Evolutionary conservation across 2,329 filamentous ascomycete species (phyloP).

Genomic region (Nakataea oryzae): DNA sequence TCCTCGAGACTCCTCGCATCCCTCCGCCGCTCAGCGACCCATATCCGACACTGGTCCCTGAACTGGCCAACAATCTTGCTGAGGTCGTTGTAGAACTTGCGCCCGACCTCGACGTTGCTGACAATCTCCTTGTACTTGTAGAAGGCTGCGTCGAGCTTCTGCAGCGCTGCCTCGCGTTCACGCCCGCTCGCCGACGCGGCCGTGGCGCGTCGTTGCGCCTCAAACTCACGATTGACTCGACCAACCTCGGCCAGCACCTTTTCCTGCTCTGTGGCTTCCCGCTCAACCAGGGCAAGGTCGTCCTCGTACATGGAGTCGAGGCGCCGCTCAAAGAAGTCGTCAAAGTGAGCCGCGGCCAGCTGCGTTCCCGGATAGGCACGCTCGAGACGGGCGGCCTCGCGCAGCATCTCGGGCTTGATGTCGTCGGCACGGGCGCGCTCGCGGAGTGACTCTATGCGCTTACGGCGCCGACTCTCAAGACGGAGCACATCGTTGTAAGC

Average conservation of each 20-base stretch:
- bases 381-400: slow-evolving; percentile 76
- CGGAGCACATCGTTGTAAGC: slow-evolving; percentile 77
- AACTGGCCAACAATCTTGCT: slow-evolving; percentile 77
- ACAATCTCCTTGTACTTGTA: slow-evolving; percentile 95
- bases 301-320: slow-evolving; percentile 67
- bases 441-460: slow-evolving; percentile 68
- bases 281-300: slow-evolving; percentile 60
- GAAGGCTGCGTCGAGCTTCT: slow-evolving; percentile 83
- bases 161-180: slow-evolving; percentile 78
- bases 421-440: slow-evolving; percentile 80
- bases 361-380: slow-evolving; percentile 75
- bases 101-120: slow-evolving; percentile 77
- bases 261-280: slow-evolving; percentile 69
- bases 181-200: slow-evolving; percentile 44
- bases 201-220: slow-evolving; percentile 56
- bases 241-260: slow-evolving; percentile 58
- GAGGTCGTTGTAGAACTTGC: slow-evolving; percentile 96
- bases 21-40: slow-evolving; percentile 68
- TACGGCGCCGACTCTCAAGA: slow-evolving; percentile 68
- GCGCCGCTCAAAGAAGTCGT: slow-evolving; percentile 77
- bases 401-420: slow-evolving; percentile 73
- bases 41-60: slow-evolving; percentile 65
- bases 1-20: slow-evolving; percentile 73
- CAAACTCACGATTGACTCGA: slow-evolving; percentile 70
- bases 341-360: slow-evolving; percentile 83